These are phyloP conservation scores for Trichoderma arundinaceum DNA, from an alignment of 2,329 filamentous ascomycete genomes.

Conservation along the genomic window DNA sequence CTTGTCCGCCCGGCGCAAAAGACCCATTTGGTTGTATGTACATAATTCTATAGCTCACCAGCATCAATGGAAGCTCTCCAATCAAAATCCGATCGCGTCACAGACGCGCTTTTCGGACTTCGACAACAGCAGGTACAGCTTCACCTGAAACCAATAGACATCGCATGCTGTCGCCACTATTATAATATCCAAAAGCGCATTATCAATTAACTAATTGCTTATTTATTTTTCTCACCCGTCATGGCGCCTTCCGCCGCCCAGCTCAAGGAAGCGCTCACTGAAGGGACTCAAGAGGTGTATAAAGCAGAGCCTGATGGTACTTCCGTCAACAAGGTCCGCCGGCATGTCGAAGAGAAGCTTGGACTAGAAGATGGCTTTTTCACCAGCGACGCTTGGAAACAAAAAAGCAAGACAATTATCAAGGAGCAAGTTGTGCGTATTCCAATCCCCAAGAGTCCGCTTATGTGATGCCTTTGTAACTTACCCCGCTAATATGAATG, in stretches of 20 bases:
- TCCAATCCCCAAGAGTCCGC: background rate
- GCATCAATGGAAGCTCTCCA: slow-evolving; percentile 26
- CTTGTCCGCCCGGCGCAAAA: slow-evolving; percentile 4
- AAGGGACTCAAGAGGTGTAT: slow-evolving; percentile 55
- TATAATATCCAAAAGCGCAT: background rate
- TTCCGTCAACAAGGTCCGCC: slow-evolving; percentile 63
- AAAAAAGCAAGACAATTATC: slow-evolving; percentile 63
- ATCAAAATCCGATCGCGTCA: slow-evolving; percentile 32
- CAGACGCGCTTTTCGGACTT: slow-evolving; percentile 29
- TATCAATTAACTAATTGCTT: background rate
- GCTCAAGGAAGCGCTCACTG: slow-evolving; percentile 54
- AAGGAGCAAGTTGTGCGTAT: slow-evolving; percentile 58
- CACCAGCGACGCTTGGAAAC: slow-evolving; percentile 58
- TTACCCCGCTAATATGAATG: slow-evolving; percentile 27
- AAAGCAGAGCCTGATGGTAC: slow-evolving; percentile 52
- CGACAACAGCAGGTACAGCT: slow-evolving; percentile 11
- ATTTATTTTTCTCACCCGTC: background rate
- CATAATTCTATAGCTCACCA: background rate
- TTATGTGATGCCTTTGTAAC: background rate
- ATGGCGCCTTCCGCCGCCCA: slow-evolving; percentile 52
- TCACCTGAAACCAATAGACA: background rate
- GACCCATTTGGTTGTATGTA: slow-evolving; percentile 9
- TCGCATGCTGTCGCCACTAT: background rate
- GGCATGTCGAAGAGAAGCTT: slow-evolving; percentile 56
- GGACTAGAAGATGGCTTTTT: slow-evolving; percentile 59